These are phyloP conservation scores for Hyphopichia homilentoma DNA, from an alignment of 805 yeast species.

Conservation along the genomic window DNA sequence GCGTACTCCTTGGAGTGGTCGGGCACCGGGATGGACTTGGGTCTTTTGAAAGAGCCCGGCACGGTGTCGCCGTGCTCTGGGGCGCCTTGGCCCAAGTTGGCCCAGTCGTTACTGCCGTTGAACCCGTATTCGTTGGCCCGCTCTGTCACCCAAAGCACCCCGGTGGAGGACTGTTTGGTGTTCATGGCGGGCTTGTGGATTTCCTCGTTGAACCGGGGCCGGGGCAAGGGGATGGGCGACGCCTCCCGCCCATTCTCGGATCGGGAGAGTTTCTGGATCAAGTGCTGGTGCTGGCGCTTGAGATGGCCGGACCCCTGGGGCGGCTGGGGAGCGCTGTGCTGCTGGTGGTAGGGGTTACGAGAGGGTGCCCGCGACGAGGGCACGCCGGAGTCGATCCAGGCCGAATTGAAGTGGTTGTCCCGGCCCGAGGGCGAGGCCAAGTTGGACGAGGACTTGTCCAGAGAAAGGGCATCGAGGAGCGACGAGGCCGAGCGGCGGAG, in stretches of 20 bases:
- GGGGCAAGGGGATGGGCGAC: slow-evolving; percentile 49
- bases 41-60: slow-evolving; percentile 56
- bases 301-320: no score
- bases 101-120: slow-evolving; percentile 44
- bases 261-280: slow-evolving; percentile 26
- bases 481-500: slow-evolving; percentile 37
- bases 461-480: slow-evolving; percentile 28
- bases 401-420: slow-evolving; percentile 12
- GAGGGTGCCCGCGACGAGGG: slow-evolving; percentile 25
- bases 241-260: slow-evolving; percentile 37
- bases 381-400: slow-evolving; percentile 10
- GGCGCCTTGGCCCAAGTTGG: slow-evolving; percentile 62
- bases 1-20: slow-evolving; percentile 53
- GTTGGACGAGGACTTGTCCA: slow-evolving; percentile 4
- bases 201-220: slow-evolving; percentile 40
- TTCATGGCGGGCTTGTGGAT: slow-evolving; percentile 57
- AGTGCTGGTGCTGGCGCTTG: slow-evolving; percentile 7
- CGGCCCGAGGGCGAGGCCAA: slow-evolving; percentile 3
- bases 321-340: slow-evolving; percentile 6
- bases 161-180: slow-evolving; percentile 56
- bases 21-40: slow-evolving; percentile 43
- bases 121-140: slow-evolving; percentile 57
- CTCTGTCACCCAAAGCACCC: slow-evolving; percentile 64
- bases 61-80: slow-evolving; percentile 60
- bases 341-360: slow-evolving; percentile 9